These are phyloP conservation scores for Niveomyces coronatus DNA, from an alignment of 2,329 filamentous ascomycete genomes.

Conservation along the genomic window DNA sequence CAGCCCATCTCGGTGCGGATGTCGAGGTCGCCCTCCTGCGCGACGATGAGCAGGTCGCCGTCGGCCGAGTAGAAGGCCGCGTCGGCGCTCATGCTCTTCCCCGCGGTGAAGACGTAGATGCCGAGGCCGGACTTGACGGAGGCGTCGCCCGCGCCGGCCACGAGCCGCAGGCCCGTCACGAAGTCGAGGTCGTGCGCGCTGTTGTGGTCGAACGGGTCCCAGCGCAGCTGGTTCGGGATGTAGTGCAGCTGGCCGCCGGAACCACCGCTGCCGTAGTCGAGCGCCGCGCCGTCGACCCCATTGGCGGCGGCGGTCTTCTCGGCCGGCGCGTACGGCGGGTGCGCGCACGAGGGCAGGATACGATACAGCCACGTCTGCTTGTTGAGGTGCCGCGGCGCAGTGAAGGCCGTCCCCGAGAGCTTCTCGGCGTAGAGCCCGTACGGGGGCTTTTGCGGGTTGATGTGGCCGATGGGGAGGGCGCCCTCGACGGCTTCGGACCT, in stretches of 20 bases:
- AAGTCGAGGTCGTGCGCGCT: slow-evolving; percentile 38
- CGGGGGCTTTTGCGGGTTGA: slow-evolving; percentile 72
- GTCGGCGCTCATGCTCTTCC: slow-evolving; percentile 57
- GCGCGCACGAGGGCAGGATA: slow-evolving; percentile 53
- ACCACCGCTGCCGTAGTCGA: slow-evolving; percentile 12
- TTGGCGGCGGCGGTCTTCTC: slow-evolving; percentile 17
- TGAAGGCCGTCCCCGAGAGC: slow-evolving; percentile 63
- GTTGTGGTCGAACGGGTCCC: slow-evolving; percentile 66
- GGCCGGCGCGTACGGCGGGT: slow-evolving; percentile 44
- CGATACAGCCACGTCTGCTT: slow-evolving; percentile 65
- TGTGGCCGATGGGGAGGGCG: slow-evolving; percentile 63
- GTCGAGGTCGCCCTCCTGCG: slow-evolving; percentile 59
- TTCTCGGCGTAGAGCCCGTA: slow-evolving; percentile 76
- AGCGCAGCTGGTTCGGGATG: slow-evolving; percentile 72
- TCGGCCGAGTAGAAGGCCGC: slow-evolving; percentile 72
- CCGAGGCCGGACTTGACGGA: slow-evolving; percentile 65
- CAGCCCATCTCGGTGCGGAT: slow-evolving; percentile 63
- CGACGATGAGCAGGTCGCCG: slow-evolving; percentile 64
- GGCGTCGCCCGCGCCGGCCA: slow-evolving; percentile 69
- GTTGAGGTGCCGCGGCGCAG: slow-evolving; percentile 57
- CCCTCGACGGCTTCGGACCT: slow-evolving; percentile 69
- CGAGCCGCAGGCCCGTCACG: slow-evolving; percentile 47
- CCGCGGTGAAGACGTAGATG: slow-evolving; percentile 66
- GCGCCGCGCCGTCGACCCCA: slow-evolving; percentile 15
- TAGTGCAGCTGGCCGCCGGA: slow-evolving; percentile 50